Percentiles rank a stretch among this genome's conserved stretches.
Evolutionary conservation across 202 grass and related monocot species (phyloP).

Genomic region (Saccharum hybrid): DNA sequence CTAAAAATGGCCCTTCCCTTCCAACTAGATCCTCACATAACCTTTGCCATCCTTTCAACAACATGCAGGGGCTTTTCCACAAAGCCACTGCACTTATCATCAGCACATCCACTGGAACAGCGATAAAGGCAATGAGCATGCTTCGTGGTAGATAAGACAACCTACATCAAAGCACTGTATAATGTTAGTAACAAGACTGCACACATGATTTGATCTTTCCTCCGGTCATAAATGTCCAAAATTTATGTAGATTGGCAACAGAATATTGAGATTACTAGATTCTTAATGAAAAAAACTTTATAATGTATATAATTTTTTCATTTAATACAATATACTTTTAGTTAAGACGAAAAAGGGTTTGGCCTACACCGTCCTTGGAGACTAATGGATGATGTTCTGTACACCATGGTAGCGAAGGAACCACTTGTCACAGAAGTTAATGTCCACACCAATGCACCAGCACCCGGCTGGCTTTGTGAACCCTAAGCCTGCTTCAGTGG

Average conservation of each 20-base stretch:
- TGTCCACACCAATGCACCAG: neutral
- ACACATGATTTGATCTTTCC: neutral
- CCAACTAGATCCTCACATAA: conserved; percentile 80
- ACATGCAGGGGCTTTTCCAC: conserved; percentile 85
- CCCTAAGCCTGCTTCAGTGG: neutral
- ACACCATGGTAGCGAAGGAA: neutral
- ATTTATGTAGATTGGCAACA: neutral
- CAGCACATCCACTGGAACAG: conserved; percentile 69
- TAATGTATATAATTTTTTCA: neutral
- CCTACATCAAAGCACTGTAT: conserved; percentile 42
- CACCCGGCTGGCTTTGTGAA: neutral
- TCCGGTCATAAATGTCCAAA: neutral
- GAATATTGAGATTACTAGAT: neutral
- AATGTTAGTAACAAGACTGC: neutral
- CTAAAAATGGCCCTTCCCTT: conserved; percentile 91
- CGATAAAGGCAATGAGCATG: conserved; percentile 52
- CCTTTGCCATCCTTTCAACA: conserved; percentile 89
- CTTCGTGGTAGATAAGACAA: conserved; percentile 64
- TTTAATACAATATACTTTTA: neutral
- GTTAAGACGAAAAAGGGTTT: neutral
- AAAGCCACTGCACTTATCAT: conserved; percentile 78
- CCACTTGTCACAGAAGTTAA: neutral
- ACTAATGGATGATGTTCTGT: neutral
- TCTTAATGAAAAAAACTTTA: neutral
- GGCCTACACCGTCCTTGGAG: neutral